Conservation (phyloP, 805 yeast species). For the Barnettozyma salicaria region DNA sequence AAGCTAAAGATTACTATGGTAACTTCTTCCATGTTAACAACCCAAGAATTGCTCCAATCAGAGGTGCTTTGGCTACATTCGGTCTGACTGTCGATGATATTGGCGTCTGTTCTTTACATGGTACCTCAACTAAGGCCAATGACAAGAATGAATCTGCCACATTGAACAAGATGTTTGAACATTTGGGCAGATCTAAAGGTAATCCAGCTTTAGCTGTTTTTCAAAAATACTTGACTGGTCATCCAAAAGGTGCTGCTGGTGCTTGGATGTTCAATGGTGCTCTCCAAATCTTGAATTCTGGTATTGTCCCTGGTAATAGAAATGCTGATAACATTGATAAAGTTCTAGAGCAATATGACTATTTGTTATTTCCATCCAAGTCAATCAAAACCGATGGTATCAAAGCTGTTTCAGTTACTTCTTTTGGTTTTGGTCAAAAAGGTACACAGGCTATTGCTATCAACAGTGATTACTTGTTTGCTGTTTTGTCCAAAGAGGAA, state of each 20-base stretch:
- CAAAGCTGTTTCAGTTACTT: constrained; percentile 94
- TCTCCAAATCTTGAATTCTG: constrained; percentile 83
- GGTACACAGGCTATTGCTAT: constrained; percentile 94
- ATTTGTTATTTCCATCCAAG: constrained; percentile 91
- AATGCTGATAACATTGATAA: constrained; percentile 96
- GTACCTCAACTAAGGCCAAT: constrained; percentile 97
- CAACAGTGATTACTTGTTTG: constrained; percentile 90
- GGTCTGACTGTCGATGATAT: constrained; percentile 91
- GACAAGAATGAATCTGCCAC: constrained; percentile 97
- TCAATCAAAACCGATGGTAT: constrained; percentile 92
- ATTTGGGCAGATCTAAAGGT: constrained; percentile 95
- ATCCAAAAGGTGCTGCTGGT: constrained; percentile 99
- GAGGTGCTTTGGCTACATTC: constrained; percentile 95
- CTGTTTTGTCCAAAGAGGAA: constrained; percentile 64
- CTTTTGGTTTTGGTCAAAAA: constrained; percentile 99
- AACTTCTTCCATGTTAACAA: constrained; percentile 87
- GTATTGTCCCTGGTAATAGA: constrained; percentile 97
- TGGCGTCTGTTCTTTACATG: constrained; percentile 97
- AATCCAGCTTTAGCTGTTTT: constrained; percentile 96
- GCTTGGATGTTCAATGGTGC: constrained; percentile 99
- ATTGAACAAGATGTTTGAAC: constrained; percentile 86
- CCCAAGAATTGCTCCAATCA: constrained; percentile 91
- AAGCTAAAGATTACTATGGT: constrained; percentile 93
- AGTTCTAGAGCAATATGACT: constrained; percentile 72
- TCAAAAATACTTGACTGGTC: constrained; percentile 99